Percentiles rank a stretch among this genome's conserved stretches.
phyloP scores from a whole-genome alignment of 2,329 filamentous ascomycete genomes.

The Colletotrichum paranaense region DNA sequence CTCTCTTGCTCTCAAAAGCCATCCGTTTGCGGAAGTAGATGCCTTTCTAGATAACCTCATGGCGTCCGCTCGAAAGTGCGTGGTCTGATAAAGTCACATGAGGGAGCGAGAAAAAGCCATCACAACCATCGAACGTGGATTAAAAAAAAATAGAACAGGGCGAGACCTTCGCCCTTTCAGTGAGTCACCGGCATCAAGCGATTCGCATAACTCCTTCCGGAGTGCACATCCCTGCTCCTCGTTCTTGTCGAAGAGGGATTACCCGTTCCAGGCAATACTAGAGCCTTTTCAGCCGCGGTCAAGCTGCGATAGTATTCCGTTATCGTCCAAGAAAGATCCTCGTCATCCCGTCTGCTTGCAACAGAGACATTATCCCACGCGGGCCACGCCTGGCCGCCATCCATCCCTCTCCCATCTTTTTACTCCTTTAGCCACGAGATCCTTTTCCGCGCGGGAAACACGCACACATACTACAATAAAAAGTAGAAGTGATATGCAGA shows the following conservation, averaged over 20 bases:
- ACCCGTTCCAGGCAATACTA: neutral
- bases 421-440: neutral
- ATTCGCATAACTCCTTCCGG: neutral
- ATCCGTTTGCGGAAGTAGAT: slow-evolving; percentile 19
- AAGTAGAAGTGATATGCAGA: neutral
- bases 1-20: neutral
- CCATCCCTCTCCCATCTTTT: neutral
- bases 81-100: neutral
- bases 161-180: neutral
- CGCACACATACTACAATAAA: neutral
- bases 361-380: neutral
- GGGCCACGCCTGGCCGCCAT: too few relatives aligned
- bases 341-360: slow-evolving; percentile 1
- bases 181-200: slow-evolving; percentile 1
- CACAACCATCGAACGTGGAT: neutral
- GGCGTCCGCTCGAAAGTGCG: neutral
- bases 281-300: neutral
- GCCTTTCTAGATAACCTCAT: neutral
- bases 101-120: neutral
- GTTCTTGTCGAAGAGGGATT: too few relatives aligned
- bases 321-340: neutral
- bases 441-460: neutral
- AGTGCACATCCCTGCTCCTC: neutral
- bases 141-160: neutral
- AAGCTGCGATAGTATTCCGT: neutral